A percentile compares a stretch with the other conserved stretches of the same genome.
Evolutionary conservation across 306 rosid genomes (phyloP).

Genomic region (Rosa persica): DNA sequence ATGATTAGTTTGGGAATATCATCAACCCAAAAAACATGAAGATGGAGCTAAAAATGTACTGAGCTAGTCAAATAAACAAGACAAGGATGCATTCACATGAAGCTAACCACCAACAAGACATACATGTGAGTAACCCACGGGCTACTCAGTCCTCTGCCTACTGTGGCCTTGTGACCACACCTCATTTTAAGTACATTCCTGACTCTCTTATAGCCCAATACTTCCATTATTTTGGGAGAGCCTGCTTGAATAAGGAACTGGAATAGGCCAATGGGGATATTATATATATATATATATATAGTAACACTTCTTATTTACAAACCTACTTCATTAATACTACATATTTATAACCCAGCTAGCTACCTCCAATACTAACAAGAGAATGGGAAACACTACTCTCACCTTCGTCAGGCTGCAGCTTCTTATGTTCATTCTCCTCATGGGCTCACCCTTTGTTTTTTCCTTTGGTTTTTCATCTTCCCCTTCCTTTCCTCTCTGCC

Average conservation of each 20-base stretch:
- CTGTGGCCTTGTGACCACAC: constrained; percentile 9
- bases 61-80: not conserved
- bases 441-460: constrained; percentile 35
- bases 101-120: not conserved
- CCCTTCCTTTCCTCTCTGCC: constrained; percentile 1
- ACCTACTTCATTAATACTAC: not conserved
- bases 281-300: not conserved
- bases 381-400: constrained; percentile 32
- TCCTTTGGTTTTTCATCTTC: constrained; percentile 49
- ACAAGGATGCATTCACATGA: constrained; percentile 6
- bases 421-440: constrained; percentile 30
- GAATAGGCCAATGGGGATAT: not conserved
- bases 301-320: not conserved
- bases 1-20: not conserved
- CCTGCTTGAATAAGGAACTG: not conserved
- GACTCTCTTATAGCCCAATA: not conserved
- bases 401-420: constrained; percentile 16
- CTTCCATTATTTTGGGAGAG: constrained; percentile 6
- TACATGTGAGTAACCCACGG: constrained; percentile 5
- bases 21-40: not conserved
- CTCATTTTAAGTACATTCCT: not conserved
- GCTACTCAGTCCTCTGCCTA: not conserved
- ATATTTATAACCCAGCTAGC: not conserved
- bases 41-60: not conserved
- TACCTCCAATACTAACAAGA: not conserved